Conservation (phyloP, 495 filamentous ascomycete species). For the Haplographium delicatum region DNA sequence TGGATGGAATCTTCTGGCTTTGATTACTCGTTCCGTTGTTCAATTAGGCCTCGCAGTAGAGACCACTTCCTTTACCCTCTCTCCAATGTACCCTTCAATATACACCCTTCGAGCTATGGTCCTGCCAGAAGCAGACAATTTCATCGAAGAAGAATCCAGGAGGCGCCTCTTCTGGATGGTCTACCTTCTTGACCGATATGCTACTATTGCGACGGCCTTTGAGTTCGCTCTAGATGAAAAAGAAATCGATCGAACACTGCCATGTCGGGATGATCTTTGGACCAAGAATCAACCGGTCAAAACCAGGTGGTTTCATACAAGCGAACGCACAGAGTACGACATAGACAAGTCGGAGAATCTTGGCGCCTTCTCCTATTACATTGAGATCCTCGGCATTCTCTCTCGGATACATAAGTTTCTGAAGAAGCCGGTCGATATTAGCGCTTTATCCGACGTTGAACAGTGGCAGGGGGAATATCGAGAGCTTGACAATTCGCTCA, state of each 20-base stretch:
- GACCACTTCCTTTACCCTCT: conserved; percentile 60
- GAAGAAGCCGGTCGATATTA: conserved; percentile 83
- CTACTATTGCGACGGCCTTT: conserved; percentile 82
- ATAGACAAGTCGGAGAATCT: conserved; percentile 68
- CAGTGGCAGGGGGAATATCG: conserved; percentile 84
- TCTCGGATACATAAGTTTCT: conserved; percentile 81
- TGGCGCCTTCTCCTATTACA: conserved; percentile 78
- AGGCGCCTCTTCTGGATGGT: conserved; percentile 89
- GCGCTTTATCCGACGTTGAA: conserved; percentile 75
- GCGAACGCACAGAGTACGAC: conserved; percentile 50
- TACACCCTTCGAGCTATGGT: conserved; percentile 79
- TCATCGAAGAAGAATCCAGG: conserved; percentile 82
- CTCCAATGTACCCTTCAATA: conserved; percentile 73
- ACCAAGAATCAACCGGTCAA: conserved; percentile 76
- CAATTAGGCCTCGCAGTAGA: conserved; percentile 80
- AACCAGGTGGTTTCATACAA: conserved; percentile 71
- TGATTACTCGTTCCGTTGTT: conserved; percentile 81
- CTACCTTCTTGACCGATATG: conserved; percentile 81
- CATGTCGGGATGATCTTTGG: conserved; percentile 83
- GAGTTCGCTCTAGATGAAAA: conserved; percentile 84
- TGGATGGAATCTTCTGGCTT: conserved; percentile 82
- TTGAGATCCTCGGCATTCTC: conserved; percentile 80
- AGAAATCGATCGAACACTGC: conserved; percentile 80
- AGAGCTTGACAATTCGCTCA: conserved; percentile 70
- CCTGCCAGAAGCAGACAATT: conserved; percentile 74